Evolutionary conservation across 371 early-diverging fungal genomes (phyloP), one percentile per base, ranked within the genome.

Genomic region (Homolaphlyctis polyrhiza): DNA sequence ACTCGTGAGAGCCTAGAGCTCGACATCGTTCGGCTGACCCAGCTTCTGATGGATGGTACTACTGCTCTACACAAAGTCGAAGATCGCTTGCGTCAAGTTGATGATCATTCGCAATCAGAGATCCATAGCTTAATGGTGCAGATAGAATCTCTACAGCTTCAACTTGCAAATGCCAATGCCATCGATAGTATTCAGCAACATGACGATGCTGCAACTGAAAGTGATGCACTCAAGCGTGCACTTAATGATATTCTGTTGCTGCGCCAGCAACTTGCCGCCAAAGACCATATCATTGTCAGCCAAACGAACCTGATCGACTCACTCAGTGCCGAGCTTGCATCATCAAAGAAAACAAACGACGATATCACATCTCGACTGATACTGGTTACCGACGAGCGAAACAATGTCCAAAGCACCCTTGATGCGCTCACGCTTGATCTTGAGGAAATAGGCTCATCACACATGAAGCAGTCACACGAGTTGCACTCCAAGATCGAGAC

Each of bases 41-140:
- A 35, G 6, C 2, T 27, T 3, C 8, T 55, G 13, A 33, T 33
- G 30, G 28, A 3, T 21, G 8, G 55, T 25, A 27, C 3, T 3
- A n/a, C 3, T 3, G 55, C 55, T 3, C 55, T 55, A 2, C 6
- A 3, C 6, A n/a, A 55, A 4, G 13, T 55, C 13, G 11, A 55
- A 33, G 47, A 43, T 0, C 23, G 33, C 11, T 16, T 32, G 32
- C 33, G 11, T 39, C 36, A 29, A 21, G 8, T 25, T 30, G 29
- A 52, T 0, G 1, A 2, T 21, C 49, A 51, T 18, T 61, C 50
- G 30, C n/a, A 2, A 14, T 13, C 30, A 1, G 55, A 63, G 27
- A 4, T 68, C 25, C 47, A 60, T 13, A 32, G 39, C 6, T 21
- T 71, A 32, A 43, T 52, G 3, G 63, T 35, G 34, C 55, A 71